Conservation (phyloP, 805 yeast genomes). For the Cyberlindnera xylosilytica region DNA sequence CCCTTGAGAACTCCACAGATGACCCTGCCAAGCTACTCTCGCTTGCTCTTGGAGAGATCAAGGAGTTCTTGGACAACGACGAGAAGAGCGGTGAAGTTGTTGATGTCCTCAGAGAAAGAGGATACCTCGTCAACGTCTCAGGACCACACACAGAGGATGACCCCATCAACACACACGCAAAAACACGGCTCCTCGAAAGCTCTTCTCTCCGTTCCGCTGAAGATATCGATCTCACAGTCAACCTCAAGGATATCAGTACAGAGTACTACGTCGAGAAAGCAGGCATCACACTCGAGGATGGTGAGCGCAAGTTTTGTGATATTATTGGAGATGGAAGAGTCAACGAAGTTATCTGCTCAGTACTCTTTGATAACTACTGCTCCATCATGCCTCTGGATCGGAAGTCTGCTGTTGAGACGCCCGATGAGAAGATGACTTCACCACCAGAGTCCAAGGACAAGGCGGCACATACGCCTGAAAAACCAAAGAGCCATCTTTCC, state of each 20-base stretch:
- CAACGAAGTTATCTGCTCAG: slow-evolving; percentile 10
- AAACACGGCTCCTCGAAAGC: background rate
- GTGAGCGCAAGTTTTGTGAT: slow-evolving; percentile 10
- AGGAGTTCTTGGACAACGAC: slow-evolving; percentile 10
- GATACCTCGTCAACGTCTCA: slow-evolving; percentile 7
- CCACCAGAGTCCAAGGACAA: slow-evolving; percentile 4
- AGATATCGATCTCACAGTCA: slow-evolving; percentile 5
- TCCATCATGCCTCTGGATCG: slow-evolving; percentile 10
- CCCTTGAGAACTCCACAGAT: slow-evolving; percentile 6
- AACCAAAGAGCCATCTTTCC: slow-evolving; percentile 6
- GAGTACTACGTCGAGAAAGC: slow-evolving; percentile 15
- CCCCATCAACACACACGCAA: background rate
- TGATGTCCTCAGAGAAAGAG: slow-evolving; percentile 10
- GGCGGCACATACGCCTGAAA: background rate
- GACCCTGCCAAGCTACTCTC: slow-evolving; percentile 11
- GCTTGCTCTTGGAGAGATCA: slow-evolving; percentile 8
- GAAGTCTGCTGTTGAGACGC: background rate
- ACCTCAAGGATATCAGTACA: background rate
- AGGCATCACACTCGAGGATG: slow-evolving; percentile 11
- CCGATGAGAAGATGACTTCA: slow-evolving; percentile 6
- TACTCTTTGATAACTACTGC: slow-evolving; percentile 11
- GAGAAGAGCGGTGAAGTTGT: slow-evolving; percentile 7
- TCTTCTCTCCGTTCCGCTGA: background rate
- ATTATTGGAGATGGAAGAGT: slow-evolving; percentile 8
- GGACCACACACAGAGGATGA: background rate